Evolutionary conservation across 2,329 filamentous ascomycete genomes (phyloP).

Genomic region (Exutisphaerella laricina): DNA sequence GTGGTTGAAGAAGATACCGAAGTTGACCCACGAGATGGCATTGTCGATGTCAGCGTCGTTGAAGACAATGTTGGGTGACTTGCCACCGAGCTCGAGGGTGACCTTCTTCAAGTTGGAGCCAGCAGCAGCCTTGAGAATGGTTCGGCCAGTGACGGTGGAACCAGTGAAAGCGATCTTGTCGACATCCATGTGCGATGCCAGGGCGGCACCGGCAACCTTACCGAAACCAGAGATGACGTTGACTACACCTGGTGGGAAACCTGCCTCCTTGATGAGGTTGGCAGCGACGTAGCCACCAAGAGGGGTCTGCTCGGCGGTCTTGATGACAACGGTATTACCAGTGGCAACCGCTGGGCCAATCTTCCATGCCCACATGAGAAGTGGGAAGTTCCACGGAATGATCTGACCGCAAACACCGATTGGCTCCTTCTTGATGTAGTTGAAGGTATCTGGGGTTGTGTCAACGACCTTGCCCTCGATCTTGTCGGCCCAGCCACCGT

Average conservation of each 20-base stretch:
- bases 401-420: conserved; percentile 67
- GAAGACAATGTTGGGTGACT: conserved; percentile 76
- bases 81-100: conserved; percentile 72
- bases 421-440: conserved; percentile 77
- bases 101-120: conserved; percentile 76
- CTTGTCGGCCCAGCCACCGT: conserved; percentile 89
- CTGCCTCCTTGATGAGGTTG: conserved; percentile 65
- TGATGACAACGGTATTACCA: conserved; percentile 67
- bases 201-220: conserved; percentile 69
- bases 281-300: conserved; percentile 63
- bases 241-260: conserved; percentile 67
- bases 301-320: conserved; percentile 72
- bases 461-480: conserved; percentile 82
- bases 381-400: conserved; percentile 52
- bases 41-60: conserved; percentile 71
- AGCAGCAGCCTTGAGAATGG: conserved; percentile 76
- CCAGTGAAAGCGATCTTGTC: conserved; percentile 83
- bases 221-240: conserved; percentile 73
- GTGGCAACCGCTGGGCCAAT: conserved; percentile 66
- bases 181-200: conserved; percentile 70
- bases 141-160: conserved; percentile 65
- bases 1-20: conserved; percentile 55
- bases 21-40: conserved; percentile 71
- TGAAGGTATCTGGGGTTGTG: conserved; percentile 69
- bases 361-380: conserved; percentile 58